Base-by-base conservation (phyloP, 2,329 filamentous ascomycete species). In the Chlorencoelia australis region DNA sequence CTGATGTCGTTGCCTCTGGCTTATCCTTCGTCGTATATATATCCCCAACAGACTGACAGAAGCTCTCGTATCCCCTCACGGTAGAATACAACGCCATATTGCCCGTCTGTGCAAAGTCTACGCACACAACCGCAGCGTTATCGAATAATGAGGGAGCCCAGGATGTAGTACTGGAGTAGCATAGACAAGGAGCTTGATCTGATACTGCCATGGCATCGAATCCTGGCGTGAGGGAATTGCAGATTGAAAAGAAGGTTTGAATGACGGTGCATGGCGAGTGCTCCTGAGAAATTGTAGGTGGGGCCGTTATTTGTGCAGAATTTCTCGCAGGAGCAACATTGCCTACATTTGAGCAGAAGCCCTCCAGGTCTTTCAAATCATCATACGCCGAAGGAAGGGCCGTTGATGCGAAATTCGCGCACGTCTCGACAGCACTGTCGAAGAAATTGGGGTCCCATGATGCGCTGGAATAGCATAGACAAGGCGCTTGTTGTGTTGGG, bases 381-480 rank as follows among this genome's bases (percentile, higher is more conserved):
- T 29, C 18, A 28, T 46, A 49, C 3, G 42, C 45, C 3, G 16
- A 21, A 1, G 41, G 41, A 1, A 36, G 42, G 10, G 42, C 46
- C 0, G 40, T 45, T 0, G 24, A 35, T 2, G 50, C 51, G 25
- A 43, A 52, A 9, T 33, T 31, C 0, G 47, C 50, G 22, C 51
- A 54, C 2, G 34, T 41, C 7, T 41, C 37, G 2, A 51, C 46
- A 0, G 50, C 50, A 4, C 33, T 29, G 14, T 54, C 51, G 32
- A 54, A 49, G 6, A 48, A 17, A 4, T 33, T 30, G 1, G 51
- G 51, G 4, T 26, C 33, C 51, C 51, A 54, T 2, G 30, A 14
- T 2, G 42, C 45, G 5, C 39, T 41, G 2, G 45, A 47, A 30
- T 54, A 54, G 30, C 51, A 54, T n/a, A 53, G 46, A 39, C 51